phyloP scores from a whole-genome alignment of 2,329 filamentous ascomycete species.

The Beauveria medogensis region DNA sequence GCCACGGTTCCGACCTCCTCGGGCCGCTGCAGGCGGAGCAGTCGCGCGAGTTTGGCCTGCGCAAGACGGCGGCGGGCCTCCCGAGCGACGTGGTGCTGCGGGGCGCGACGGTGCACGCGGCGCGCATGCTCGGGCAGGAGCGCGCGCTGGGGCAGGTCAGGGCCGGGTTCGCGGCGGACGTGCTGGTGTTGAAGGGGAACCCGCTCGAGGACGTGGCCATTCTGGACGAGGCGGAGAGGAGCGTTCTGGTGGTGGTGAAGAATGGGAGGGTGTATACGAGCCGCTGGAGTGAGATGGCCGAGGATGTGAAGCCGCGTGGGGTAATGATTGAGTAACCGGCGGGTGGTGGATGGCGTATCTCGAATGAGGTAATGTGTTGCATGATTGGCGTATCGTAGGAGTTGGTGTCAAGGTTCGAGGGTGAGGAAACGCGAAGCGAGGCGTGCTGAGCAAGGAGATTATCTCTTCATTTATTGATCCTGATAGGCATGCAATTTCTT shows the following conservation, averaged over 20 bases:
- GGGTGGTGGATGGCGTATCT: neutral
- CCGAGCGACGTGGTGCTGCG: constrained; percentile 19
- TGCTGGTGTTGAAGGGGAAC: constrained; percentile 43
- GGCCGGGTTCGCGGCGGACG: constrained; percentile 42
- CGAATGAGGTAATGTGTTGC: neutral
- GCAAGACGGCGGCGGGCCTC: constrained; percentile 16
- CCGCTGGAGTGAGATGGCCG: constrained; percentile 18
- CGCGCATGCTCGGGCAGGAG: constrained; percentile 38
- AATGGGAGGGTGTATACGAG: constrained; percentile 36
- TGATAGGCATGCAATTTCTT: too few relatives aligned
- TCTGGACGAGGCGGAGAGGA: constrained; percentile 38
- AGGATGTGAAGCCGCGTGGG: constrained; percentile 2
- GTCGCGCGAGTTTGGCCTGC: constrained; percentile 25
- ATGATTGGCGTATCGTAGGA: neutral
- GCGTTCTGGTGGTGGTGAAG: constrained; percentile 44
- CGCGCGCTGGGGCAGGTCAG: constrained; percentile 41
- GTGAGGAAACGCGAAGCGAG: neutral
- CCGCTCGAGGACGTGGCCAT: constrained; percentile 47
- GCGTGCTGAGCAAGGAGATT: too few relatives aligned
- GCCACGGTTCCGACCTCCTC: constrained; percentile 39
- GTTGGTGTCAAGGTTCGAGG: neutral
- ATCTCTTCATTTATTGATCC: too few relatives aligned
- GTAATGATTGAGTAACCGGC: neutral
- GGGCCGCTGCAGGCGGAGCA: constrained; percentile 24
- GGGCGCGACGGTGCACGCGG: constrained; percentile 37